phyloP scores from a whole-genome alignment of 331 rosid genomes.

The Pyracantha coccinea region DNA sequence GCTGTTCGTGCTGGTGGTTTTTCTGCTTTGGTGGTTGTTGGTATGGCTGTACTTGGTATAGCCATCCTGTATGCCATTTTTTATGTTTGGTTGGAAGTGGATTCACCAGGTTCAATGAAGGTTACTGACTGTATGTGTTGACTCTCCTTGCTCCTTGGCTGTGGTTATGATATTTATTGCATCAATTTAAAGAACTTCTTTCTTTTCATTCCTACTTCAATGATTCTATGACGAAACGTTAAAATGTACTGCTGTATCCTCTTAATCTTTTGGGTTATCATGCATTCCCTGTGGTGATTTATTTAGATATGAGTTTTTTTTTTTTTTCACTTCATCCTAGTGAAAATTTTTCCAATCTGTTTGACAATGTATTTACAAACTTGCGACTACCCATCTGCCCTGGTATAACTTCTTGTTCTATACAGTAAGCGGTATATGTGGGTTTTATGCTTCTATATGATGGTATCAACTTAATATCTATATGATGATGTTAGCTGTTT shows the following conservation, averaged over 20 bases:
- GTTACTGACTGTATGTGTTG: slow-evolving; percentile 84
- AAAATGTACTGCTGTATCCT: not conserved
- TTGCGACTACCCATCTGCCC: not conserved
- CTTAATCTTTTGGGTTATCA: not conserved
- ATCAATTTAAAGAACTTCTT: not conserved
- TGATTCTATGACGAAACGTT: not conserved
- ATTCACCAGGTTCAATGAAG: slow-evolving; percentile 82
- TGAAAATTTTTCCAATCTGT: not conserved
- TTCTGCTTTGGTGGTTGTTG: slow-evolving; percentile 90
- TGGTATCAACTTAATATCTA: not conserved
- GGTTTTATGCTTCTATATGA: not conserved
- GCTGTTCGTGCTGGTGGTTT: slow-evolving; percentile 99
- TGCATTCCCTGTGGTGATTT: not conserved
- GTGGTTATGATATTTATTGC: not conserved
- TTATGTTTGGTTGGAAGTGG: slow-evolving; percentile 95
- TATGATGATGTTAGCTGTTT: not conserved
- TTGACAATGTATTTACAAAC: not conserved
- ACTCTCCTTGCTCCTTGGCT: slow-evolving; percentile 29
- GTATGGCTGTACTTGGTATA: slow-evolving; percentile 96
- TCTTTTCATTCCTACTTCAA: not conserved
- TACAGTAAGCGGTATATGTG: not conserved
- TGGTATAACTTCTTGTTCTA: not conserved
- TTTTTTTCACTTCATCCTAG: too few relatives aligned
- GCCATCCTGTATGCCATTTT: slow-evolving; percentile 88
- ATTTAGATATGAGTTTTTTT: not conserved